These are phyloP conservation scores for Carex scoparia DNA, from an alignment of 176 grass and related monocot genomes.

Conservation along the genomic window DNA sequence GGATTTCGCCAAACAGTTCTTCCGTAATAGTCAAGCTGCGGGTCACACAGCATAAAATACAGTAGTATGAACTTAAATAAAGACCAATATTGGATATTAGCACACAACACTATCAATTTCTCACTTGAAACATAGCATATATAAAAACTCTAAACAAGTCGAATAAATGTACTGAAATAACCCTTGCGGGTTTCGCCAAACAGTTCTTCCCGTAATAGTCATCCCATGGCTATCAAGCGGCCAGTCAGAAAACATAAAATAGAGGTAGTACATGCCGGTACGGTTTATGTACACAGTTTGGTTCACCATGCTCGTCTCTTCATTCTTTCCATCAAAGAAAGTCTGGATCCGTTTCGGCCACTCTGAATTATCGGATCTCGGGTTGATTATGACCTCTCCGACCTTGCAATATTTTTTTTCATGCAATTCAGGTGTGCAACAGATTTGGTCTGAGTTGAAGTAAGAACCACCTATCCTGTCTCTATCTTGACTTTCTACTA, in stretches of 20 bases:
- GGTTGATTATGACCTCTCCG: conserved; percentile 86
- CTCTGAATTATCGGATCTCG: conserved; percentile 67
- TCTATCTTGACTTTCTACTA: conserved; percentile 92
- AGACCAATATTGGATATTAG: too few species aligned
- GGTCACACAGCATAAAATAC: conserved; percentile 97
- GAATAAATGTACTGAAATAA: neutral
- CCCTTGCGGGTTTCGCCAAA: conserved; percentile 92
- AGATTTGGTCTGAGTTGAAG: conserved; percentile 84
- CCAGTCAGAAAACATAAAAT: conserved; percentile 97
- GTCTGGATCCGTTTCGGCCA: conserved; percentile 91
- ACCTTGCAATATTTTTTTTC: conserved; percentile 59
- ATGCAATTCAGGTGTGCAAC: conserved; percentile 71
- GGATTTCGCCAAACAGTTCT: conserved; percentile 60
- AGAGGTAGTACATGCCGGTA: conserved; percentile 98
- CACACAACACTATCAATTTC: too few species aligned
- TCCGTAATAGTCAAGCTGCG: conserved; percentile 74
- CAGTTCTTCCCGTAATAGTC: conserved; percentile 78
- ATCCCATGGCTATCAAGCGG: conserved; percentile 49
- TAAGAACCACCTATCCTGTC: conserved; percentile 90
- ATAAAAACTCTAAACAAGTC: too few species aligned
- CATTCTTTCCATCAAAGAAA: conserved; percentile 71
- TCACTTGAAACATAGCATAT: too few species aligned
- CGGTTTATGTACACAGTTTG: conserved; percentile 60
- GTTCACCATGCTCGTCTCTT: conserved; percentile 60
- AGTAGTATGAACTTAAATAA: conserved; percentile 42